Evolutionary conservation across 768 basidiomycete species (phyloP).

Genomic region (Panaeolus papilionaceus): DNA sequence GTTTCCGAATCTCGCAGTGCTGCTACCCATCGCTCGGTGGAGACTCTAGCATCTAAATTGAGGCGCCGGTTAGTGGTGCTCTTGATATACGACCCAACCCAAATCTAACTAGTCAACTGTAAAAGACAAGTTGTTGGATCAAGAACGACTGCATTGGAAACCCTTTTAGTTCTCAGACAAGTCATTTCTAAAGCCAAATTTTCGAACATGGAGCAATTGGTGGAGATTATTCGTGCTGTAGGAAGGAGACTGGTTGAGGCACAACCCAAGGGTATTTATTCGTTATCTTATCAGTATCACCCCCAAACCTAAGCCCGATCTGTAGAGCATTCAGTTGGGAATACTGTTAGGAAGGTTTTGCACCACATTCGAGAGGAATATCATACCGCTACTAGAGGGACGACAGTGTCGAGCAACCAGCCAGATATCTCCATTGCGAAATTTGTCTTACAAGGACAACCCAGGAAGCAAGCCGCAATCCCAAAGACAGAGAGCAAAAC

Average conservation of each 20-base stretch:
- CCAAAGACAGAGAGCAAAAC: conserved; percentile 58
- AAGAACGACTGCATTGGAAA: conserved; percentile 87
- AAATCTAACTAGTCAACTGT: conserved; percentile 24
- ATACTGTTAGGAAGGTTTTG: conserved; percentile 91
- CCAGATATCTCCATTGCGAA: conserved; percentile 76
- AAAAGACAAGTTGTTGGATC: conserved; percentile 91
- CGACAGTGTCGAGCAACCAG: conserved; percentile 41
- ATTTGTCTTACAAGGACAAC: conserved; percentile 84
- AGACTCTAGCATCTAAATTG: conserved; percentile 71
- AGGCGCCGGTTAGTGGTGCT: conserved; percentile 66
- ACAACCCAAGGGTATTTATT: conserved; percentile 86
- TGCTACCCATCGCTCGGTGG: conserved; percentile 64
- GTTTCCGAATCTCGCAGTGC: conserved; percentile 43
- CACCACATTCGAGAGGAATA: conserved; percentile 97
- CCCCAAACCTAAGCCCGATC: conserved; percentile 15
- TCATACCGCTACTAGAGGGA: conserved; percentile 69
- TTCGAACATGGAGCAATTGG: conserved; percentile 84
- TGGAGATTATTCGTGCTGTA: conserved; percentile 77
- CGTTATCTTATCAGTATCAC: conserved; percentile 17
- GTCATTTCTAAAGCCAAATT: conserved; percentile 90
- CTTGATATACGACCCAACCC: conserved; percentile 21
- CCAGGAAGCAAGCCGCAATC: conserved; percentile 53
- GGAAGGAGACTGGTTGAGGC: conserved; percentile 87
- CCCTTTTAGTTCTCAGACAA: conserved; percentile 85
- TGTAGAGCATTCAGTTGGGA: conserved; percentile 92